These are phyloP conservation scores for Collybia mongolica DNA, from an alignment of 768 basidiomycete genomes.

Conservation along the genomic window DNA sequence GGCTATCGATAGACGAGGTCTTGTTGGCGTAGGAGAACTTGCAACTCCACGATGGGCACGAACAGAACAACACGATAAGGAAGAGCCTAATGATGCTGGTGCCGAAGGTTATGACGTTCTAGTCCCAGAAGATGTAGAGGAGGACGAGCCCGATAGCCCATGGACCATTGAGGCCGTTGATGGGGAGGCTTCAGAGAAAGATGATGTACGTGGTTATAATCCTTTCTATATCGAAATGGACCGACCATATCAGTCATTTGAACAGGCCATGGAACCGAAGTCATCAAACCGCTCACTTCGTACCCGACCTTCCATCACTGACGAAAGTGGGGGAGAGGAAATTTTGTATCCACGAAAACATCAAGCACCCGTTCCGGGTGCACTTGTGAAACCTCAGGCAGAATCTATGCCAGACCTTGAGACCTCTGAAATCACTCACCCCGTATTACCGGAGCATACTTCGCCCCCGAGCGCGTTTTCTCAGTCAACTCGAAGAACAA, in stretches of 20 bases:
- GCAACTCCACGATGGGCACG: constrained; percentile 93
- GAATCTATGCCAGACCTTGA: constrained; percentile 20
- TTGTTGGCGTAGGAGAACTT: constrained; percentile 95
- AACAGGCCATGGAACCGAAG: constrained; percentile 43
- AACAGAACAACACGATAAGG: constrained; percentile 39
- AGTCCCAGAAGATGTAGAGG: constrained; percentile 35
- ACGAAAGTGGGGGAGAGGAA: constrained; percentile 89
- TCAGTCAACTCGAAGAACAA: constrained; percentile 51
- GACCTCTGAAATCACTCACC: constrained; percentile 20
- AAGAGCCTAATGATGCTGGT: constrained; percentile 22
- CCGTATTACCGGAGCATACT: constrained; percentile 27
- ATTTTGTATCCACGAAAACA: constrained; percentile 80
- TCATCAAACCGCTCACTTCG: constrained; percentile 51
- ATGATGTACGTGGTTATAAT: constrained; percentile 50
- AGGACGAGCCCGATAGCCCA: constrained; percentile 73
- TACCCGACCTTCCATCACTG: constrained; percentile 62
- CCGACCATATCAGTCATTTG: background rate
- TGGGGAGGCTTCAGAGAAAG: constrained; percentile 69
- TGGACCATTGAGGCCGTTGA: constrained; percentile 90
- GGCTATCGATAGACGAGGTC: constrained; percentile 77
- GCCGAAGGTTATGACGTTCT: constrained; percentile 41
- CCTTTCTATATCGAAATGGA: constrained; percentile 2
- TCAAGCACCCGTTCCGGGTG: constrained; percentile 24
- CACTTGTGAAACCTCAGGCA: constrained; percentile 27
- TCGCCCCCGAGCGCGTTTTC: constrained; percentile 69